Base-by-base conservation (phyloP, 2,329 filamentous ascomycete species). In the Emmonsiellopsis sp. region DNA sequence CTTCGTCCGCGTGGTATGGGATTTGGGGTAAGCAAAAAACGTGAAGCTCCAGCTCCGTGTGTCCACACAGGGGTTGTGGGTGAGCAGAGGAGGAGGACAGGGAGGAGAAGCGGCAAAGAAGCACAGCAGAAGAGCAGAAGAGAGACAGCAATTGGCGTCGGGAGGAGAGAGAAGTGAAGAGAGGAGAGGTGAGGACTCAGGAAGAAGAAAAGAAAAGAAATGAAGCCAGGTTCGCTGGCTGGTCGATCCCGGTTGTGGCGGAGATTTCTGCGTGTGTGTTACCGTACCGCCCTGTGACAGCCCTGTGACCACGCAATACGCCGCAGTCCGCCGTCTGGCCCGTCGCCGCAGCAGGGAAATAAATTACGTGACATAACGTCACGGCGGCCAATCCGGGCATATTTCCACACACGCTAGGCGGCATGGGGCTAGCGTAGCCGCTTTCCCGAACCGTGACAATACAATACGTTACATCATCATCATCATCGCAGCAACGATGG, bases 221-320 rank as follows among this genome's bases (percentile, higher is more conserved):
- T 46, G 34, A 33, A 33, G 9, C 13, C 5, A 13, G 17, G n/a
- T 17, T 21, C 31, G 42, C 32, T 4, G 7, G 10, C 11, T 14
- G 3, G 21, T 27, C 21, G 21, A 27, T 49, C n/a, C 53, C 49
- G 49, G 53, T 39, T 52, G 53, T 55, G 53, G 53, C 53, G 53
- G 53, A 42, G 43, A 47, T 27, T 27, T 27, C 21, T 27, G 21
- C 21, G 21, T 27, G 21, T 27, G 21, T 27, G 21, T 27, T 27
- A 27, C 21, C 21, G 5, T 27, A 27, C 21, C 21, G 21, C 21
- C 21, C 21, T 27, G 21, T 27, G 21, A 27, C 21, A 27, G 21
- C 21, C 21, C 21, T 27, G 21, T 27, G 21, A 27, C 21, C 21
- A 27, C 21, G 21, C 21, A 27, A 3, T 27, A 27, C 21, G 21